Base-by-base conservation (phyloP, 192 early-diverging fungal genomes). In the Phycomyces blakesleeanus region DNA sequence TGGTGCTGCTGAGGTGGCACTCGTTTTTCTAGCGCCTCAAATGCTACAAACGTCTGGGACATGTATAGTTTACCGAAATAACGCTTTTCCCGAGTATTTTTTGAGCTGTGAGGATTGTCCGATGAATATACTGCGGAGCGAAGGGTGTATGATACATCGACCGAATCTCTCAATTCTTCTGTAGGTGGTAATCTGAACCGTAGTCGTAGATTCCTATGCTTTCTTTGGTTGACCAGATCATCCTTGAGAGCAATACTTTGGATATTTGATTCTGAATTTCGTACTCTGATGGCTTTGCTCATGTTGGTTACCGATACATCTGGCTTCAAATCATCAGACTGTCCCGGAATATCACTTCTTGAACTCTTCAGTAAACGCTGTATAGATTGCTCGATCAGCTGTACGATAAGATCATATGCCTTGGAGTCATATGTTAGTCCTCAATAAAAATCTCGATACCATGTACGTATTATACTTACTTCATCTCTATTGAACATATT, bases 341-440 rank as follows among this genome's bases (percentile, higher is more conserved):
- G 15, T 3, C 44, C 44, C 3, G 44, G 44, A 47, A 47, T 41
- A 25, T 42, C 27, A 34, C 6, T 55, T 34, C 51, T 53, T 20
- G 61, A 54, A 69, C 86, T 90, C 61, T 95, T 89, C 55, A 99
- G 76, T 51, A 99, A 77, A 26, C 89, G 83, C 59, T 91, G 83
- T 90, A 97, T 94, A 5, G 94, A 89, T 54, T 91, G 76, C 54
- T 85, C 83, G 0, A 92, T 91, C 49, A 99, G 77, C 64, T 96
- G 91, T 55, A 94, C 89, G 15, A 99, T 76, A 58, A 97, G 80
- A 61, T 97, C 95, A 64, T 88, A 98, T 0, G 92, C 93, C 83
- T 61, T 50, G 2, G 29, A 34, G 7, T 34, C 29, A 34, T 50
- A 20, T 2, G 49, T 50, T 16, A n/a, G n/a, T n/a, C n/a, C n/a